Conservation (phyloP, 768 basidiomycete genomes). For the Podaxis carcinomalis region DNA sequence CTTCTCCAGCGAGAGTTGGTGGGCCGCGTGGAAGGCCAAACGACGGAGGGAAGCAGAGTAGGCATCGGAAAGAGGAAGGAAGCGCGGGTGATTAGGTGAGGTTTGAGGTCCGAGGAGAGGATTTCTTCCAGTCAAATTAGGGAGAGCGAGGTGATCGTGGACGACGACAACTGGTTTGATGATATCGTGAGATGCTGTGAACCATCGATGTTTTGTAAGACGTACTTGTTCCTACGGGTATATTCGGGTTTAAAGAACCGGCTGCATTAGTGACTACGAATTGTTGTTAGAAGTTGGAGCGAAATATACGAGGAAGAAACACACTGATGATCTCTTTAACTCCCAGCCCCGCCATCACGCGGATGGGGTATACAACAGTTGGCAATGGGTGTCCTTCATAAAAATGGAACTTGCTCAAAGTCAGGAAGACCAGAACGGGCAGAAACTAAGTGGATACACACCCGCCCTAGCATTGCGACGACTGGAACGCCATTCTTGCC, state of each 20-base stretch:
- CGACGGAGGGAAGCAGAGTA: conserved; percentile 73
- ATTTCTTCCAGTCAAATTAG: conserved; percentile 72
- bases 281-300: background rate
- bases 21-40: conserved; percentile 66
- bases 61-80: conserved; percentile 81
- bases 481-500: conserved; percentile 71
- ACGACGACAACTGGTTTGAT: conserved; percentile 65
- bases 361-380: conserved; percentile 73
- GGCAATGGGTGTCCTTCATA: conserved; percentile 79
- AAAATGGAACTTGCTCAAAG: conserved; percentile 59
- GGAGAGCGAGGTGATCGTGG: conserved; percentile 81
- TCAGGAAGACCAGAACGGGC: background rate
- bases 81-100: conserved; percentile 60
- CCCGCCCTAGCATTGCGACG: conserved; percentile 87
- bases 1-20: conserved; percentile 48
- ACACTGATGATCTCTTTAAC: conserved; percentile 71
- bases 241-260: conserved; percentile 69
- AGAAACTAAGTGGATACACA: conserved; percentile 26
- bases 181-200: conserved; percentile 12
- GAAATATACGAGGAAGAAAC: conserved; percentile 19
- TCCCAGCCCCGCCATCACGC: conserved; percentile 75
- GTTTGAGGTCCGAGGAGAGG: conserved; percentile 72
- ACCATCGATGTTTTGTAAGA: background rate
- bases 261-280: conserved; percentile 81
- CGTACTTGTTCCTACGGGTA: conserved; percentile 81